phyloP scores from a whole-genome alignment of 179 eudicot genomes.

The Spergularia azorica region DNA sequence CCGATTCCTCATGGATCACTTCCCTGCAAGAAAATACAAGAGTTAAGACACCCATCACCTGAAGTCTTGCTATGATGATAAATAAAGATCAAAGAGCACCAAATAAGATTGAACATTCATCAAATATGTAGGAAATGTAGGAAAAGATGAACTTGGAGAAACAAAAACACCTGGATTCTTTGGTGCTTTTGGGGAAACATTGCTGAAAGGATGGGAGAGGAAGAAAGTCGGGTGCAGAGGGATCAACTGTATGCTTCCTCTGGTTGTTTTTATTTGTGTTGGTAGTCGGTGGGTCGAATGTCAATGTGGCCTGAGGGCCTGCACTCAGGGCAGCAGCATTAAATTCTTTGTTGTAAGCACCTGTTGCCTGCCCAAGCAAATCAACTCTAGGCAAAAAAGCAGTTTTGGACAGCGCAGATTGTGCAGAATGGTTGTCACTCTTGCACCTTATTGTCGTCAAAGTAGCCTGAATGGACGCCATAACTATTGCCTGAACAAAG shows the following conservation, averaged over 20 bases:
- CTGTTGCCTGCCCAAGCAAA: constrained; percentile 42
- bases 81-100: no score
- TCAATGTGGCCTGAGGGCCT: constrained; percentile 68
- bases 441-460: constrained; percentile 60
- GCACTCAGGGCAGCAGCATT: constrained; percentile 28
- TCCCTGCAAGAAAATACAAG: constrained; percentile 52
- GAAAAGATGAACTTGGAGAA: neutral
- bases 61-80: neutral
- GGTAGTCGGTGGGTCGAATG: constrained; percentile 73
- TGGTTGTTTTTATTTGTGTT: constrained; percentile 48
- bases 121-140: neutral
- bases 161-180: constrained; percentile 65
- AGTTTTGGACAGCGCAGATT: constrained; percentile 40
- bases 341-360: constrained; percentile 42
- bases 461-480: constrained; percentile 79
- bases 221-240: constrained; percentile 89
- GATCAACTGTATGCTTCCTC: constrained; percentile 86
- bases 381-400: constrained; percentile 64
- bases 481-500: constrained; percentile 34
- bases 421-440: constrained; percentile 46
- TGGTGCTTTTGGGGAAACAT: constrained; percentile 93
- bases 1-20: constrained; percentile 72
- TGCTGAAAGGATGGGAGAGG: constrained; percentile 94
- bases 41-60: neutral
- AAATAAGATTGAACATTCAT: no score